phyloP scores from a whole-genome alignment of 2,329 filamentous ascomycete species.

The Magnaporthiopsis incrustans region DNA sequence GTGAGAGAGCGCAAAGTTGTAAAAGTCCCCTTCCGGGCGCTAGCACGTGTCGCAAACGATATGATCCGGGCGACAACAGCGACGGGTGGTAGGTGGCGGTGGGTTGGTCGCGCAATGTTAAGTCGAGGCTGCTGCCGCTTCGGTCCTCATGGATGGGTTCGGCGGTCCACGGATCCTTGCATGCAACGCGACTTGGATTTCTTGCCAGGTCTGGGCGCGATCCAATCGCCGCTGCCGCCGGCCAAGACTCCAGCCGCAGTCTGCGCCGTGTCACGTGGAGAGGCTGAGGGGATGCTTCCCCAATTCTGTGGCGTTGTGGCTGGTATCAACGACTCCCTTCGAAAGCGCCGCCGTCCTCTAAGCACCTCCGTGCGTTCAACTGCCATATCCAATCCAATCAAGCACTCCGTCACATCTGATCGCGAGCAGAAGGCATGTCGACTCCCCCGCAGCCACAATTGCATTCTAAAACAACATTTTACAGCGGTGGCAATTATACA shows the following conservation, averaged over 20 bases:
- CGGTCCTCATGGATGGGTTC: neutral
- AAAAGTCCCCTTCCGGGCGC: neutral
- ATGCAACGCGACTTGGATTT: neutral
- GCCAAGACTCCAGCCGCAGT: neutral
- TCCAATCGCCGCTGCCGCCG: neutral
- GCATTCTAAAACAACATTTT: neutral
- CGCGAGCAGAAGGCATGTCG: neutral
- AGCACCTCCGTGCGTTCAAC: neutral
- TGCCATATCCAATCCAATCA: neutral
- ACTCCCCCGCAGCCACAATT: neutral
- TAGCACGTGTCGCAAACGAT: neutral
- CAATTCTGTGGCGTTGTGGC: neutral
- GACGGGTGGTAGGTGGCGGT: neutral
- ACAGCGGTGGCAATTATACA: neutral
- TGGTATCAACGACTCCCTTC: neutral
- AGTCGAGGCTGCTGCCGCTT: neutral
- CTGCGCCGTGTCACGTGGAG: neutral
- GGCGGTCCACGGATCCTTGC: neutral
- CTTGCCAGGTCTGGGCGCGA: neutral
- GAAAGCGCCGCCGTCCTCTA: neutral
- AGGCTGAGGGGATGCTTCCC: neutral
- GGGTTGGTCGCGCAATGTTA: neutral
- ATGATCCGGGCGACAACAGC: too few relatives aligned
- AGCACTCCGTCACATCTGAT: neutral
- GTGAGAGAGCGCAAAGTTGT: neutral